These are phyloP conservation scores for Gymnopilus dilepis DNA, from an alignment of 768 basidiomycete species.

Conservation along the genomic window DNA sequence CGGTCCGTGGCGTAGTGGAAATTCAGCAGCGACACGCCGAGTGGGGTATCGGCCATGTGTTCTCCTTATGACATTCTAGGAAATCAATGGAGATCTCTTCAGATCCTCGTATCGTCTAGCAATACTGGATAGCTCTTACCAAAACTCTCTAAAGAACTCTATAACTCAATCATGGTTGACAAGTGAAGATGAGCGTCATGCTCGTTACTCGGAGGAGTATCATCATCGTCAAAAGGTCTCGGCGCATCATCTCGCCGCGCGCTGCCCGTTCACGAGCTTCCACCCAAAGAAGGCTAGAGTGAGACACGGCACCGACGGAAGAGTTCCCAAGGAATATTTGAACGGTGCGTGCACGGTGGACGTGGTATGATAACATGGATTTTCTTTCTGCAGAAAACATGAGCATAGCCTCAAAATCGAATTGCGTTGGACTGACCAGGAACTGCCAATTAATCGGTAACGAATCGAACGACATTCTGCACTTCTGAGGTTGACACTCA, in stretches of 20 bases:
- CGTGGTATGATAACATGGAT: background rate
- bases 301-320: background rate
- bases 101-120: background rate
- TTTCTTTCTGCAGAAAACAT: background rate
- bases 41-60: constrained; percentile 8
- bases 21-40: constrained; percentile 1
- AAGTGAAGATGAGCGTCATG: background rate
- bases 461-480: too few relatives aligned
- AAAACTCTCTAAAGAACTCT: background rate
- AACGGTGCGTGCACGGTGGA: background rate
- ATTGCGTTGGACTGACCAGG: background rate
- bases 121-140: background rate
- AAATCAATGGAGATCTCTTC: constrained; percentile 1
- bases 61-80: background rate
- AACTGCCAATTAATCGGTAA: background rate
- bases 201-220: background rate
- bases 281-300: background rate
- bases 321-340: background rate
- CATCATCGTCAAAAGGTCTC: background rate
- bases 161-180: background rate
- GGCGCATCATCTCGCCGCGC: background rate
- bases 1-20: background rate
- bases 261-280: background rate
- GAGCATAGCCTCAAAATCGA: background rate
- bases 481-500: too few relatives aligned